Percentiles rank a stretch among this genome's conserved stretches.
Conservation (phyloP, 257 asterid species). For the Echites panduratus region DNA sequence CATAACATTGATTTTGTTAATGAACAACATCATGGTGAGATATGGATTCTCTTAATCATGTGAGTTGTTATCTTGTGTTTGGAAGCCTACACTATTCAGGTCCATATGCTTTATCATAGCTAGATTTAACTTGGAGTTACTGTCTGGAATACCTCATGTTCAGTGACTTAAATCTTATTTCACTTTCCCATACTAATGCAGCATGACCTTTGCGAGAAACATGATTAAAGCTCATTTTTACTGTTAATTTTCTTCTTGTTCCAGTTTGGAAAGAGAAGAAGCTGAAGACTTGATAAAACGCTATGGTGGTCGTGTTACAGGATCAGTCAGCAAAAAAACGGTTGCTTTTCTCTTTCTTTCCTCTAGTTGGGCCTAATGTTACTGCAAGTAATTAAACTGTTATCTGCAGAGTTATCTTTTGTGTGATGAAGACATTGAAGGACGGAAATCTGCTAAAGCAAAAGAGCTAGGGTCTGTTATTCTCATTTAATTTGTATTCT, state of each 20-base stretch:
- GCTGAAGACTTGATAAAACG: constrained; percentile 97
- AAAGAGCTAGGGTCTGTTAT: constrained; percentile 85
- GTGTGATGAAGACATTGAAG: constrained; percentile 95
- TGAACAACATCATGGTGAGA: background rate
- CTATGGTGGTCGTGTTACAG: constrained; percentile 94
- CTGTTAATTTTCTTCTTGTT: constrained; percentile 14
- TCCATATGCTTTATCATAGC: background rate
- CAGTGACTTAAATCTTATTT: background rate
- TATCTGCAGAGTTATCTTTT: constrained; percentile 80
- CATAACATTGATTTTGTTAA: background rate
- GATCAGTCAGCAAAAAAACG: constrained; percentile 99
- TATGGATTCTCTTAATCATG: background rate
- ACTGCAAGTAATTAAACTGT: constrained; percentile 20
- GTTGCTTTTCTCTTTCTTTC: constrained; percentile 39
- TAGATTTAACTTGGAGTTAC: background rate
- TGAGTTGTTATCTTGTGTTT: background rate
- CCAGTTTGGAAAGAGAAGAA: constrained; percentile 99
- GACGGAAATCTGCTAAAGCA: constrained; percentile 83
- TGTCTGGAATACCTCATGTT: background rate
- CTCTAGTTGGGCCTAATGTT: constrained; percentile 5
- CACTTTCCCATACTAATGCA: background rate
- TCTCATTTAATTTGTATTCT: constrained; percentile 5
- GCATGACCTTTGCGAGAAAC: background rate
- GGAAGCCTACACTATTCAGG: background rate
- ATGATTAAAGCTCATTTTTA: background rate